Evolutionary conservation across 148 eudicot species (phyloP).

Genomic region (Diospyros kaki): DNA sequence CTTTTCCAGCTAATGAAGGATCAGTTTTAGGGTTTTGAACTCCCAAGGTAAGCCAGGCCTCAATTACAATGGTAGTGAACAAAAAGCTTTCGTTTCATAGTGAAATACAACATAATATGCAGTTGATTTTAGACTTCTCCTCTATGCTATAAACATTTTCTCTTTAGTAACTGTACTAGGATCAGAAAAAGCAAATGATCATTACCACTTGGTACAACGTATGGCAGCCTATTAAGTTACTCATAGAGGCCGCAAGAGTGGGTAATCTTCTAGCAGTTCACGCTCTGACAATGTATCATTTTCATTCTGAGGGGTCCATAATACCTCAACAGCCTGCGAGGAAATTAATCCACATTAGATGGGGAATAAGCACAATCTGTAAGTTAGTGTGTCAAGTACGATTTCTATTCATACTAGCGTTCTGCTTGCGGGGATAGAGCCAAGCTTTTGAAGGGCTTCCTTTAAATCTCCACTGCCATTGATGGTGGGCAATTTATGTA

Average conservation of each 20-base stretch:
- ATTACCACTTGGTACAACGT: not conserved
- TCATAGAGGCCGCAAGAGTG: slow-evolving; percentile 62
- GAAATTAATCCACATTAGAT: not conserved
- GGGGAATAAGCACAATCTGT: not conserved
- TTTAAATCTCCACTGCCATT: slow-evolving; percentile 66
- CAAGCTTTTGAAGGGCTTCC: slow-evolving; percentile 81
- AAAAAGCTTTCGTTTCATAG: too few species aligned
- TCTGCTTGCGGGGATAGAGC: slow-evolving; percentile 67
- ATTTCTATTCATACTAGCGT: slow-evolving; percentile 49
- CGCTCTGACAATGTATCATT: slow-evolving; percentile 68
- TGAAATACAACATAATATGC: too few species aligned
- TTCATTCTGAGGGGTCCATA: slow-evolving; percentile 84
- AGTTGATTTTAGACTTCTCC: too few species aligned
- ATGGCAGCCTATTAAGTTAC: not conserved
- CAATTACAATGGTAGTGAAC: too few species aligned
- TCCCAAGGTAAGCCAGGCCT: too few species aligned
- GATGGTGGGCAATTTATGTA: slow-evolving; percentile 68
- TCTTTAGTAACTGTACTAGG: slow-evolving; percentile 1
- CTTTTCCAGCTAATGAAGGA: too few species aligned
- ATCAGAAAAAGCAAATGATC: not conserved
- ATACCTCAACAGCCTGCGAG: slow-evolving; percentile 75
- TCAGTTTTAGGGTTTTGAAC: too few species aligned
- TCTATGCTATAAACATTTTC: not conserved
- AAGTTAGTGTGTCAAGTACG: not conserved
- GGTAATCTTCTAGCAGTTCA: slow-evolving; percentile 74